Evolutionary conservation across 305 asterid species (phyloP).

Genomic region (Fraxinus xanthoxyloides): DNA sequence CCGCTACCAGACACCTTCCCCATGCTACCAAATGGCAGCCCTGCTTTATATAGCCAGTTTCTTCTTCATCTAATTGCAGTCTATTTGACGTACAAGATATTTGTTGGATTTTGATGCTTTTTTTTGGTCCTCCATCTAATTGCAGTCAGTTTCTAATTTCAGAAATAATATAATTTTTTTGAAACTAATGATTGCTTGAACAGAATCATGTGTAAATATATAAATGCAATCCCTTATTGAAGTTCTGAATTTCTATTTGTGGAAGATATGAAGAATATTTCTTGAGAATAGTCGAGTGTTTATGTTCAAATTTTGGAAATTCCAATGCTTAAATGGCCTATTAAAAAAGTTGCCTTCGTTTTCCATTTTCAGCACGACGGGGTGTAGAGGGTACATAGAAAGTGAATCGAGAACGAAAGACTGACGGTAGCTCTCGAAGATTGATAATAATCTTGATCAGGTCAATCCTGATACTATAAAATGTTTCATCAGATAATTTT

Average conservation of each 20-base stretch:
- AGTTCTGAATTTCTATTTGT: not conserved
- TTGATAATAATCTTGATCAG: no score
- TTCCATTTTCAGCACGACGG: not conserved
- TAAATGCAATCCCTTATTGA: not conserved
- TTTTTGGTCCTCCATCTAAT: not conserved
- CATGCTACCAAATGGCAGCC: conserved; percentile 50
- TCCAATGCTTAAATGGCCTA: not conserved
- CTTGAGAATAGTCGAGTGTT: not conserved
- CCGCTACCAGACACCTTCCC: conserved; percentile 69
- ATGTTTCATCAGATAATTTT: no score
- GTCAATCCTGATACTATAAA: no score
- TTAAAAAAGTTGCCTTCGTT: not conserved
- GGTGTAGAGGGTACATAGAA: no score
- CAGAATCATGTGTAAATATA: not conserved
- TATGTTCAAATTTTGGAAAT: not conserved
- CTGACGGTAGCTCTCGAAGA: no score
- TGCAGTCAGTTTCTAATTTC: not conserved
- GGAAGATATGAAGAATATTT: not conserved
- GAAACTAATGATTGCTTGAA: not conserved
- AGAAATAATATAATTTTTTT: not conserved
- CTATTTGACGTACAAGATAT: conserved; percentile 26
- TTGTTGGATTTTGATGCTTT: conserved; percentile 15
- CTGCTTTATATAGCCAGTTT: not conserved
- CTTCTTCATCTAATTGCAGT: conserved; percentile 20
- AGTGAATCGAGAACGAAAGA: no score